Evolutionary conservation across 768 basidiomycete species (phyloP).

Genomic region (Postia placenta): DNA sequence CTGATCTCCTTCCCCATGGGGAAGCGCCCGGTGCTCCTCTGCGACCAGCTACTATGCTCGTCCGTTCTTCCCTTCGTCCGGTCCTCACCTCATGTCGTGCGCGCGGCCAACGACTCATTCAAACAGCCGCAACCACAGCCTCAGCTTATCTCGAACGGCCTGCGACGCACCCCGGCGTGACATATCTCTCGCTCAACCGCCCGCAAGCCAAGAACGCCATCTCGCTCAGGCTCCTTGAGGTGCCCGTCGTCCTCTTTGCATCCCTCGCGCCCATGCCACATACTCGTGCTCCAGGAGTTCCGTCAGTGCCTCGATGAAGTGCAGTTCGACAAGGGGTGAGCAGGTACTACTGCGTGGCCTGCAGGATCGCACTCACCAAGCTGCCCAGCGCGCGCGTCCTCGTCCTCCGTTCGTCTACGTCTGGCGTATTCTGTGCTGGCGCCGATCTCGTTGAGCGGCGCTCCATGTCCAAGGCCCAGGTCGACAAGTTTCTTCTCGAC

Average conservation of each 20-base stretch:
- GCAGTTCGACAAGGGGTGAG: slow-evolving; percentile 61
- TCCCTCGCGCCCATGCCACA: slow-evolving; percentile 6
- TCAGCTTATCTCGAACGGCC: slow-evolving; percentile 47
- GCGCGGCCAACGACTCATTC: too few species aligned
- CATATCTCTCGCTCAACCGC: slow-evolving; percentile 72
- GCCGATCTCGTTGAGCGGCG: slow-evolving; percentile 84
- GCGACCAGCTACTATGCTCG: too few species aligned
- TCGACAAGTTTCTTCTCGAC: slow-evolving; percentile 70
- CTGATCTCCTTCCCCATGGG: too few species aligned
- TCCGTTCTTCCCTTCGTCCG: too few species aligned
- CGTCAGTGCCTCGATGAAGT: slow-evolving; percentile 60
- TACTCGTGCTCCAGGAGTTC: slow-evolving; percentile 49
- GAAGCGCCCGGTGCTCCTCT: too few species aligned
- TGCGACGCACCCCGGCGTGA: slow-evolving; percentile 54
- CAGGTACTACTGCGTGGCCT: slow-evolving; percentile 1
- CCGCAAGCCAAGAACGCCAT: slow-evolving; percentile 87
- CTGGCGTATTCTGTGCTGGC: slow-evolving; percentile 86
- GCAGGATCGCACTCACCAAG: not conserved
- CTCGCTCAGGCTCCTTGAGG: slow-evolving; percentile 64
- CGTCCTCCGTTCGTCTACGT: slow-evolving; percentile 72
- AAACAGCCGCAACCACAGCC: slow-evolving; percentile 9
- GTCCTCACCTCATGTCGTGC: too few species aligned
- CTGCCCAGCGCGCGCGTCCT: slow-evolving; percentile 62
- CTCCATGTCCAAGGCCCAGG: slow-evolving; percentile 72
- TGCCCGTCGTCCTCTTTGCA: slow-evolving; percentile 21